Percentiles rank a stretch among this genome's conserved stretches.
phyloP scores from a whole-genome alignment of 176 grass and related monocot genomes.

The Cenchrus fungigraminus region DNA sequence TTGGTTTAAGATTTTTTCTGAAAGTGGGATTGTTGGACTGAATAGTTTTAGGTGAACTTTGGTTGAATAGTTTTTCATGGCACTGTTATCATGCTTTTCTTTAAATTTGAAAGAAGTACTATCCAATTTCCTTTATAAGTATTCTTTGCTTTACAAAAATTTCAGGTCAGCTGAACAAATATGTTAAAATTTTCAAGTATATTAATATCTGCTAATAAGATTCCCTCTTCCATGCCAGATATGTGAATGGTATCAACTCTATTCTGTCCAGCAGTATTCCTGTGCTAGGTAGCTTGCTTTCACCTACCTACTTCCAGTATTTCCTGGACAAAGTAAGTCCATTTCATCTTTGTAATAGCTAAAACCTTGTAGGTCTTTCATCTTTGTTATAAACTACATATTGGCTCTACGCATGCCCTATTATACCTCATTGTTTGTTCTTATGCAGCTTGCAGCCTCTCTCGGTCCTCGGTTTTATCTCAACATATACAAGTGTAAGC shows the following conservation, averaged over 20 bases:
- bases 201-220: constrained; percentile 26
- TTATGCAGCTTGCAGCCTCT: constrained; percentile 88
- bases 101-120: not conserved
- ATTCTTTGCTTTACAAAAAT: not conserved
- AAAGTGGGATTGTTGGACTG: not conserved
- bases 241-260: constrained; percentile 94
- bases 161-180: constrained; percentile 1
- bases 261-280: constrained; percentile 95
- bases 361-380: constrained; percentile 24
- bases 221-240: constrained; percentile 59
- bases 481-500: constrained; percentile 99
- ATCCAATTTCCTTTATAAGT: not conserved
- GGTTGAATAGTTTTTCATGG: not conserved
- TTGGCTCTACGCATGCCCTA: constrained; percentile 1
- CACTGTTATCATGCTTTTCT: not conserved
- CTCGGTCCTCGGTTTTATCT: constrained; percentile 99
- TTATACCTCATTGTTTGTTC: constrained; percentile 42
- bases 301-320: constrained; percentile 96
- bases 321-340: constrained; percentile 95
- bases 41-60: no score
- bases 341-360: constrained; percentile 23
- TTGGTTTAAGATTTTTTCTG: not conserved
- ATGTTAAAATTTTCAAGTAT: constrained; percentile 16
- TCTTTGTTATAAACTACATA: constrained; percentile 22
- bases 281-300: constrained; percentile 81